phyloP scores from a whole-genome alignment of 106 monocot genomes.

The Dendrobium nobile region DNA sequence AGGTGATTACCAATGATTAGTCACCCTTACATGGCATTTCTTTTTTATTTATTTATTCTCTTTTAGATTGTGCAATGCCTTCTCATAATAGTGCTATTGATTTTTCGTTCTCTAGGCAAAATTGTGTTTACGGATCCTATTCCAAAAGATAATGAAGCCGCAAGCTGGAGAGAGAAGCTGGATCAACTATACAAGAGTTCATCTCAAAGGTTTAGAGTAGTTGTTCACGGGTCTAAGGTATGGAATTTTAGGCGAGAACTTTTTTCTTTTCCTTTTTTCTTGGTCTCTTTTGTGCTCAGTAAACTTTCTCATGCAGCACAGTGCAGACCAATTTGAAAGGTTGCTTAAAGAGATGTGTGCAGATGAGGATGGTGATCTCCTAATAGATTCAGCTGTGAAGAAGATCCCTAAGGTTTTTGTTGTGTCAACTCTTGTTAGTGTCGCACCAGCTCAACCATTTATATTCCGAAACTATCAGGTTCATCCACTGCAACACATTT shows the following conservation, averaged over 20 bases:
- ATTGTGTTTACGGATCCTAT: slow-evolving; percentile 88
- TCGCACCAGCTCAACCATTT: slow-evolving; percentile 93
- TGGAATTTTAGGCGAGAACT: neutral
- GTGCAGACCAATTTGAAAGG: slow-evolving; percentile 95
- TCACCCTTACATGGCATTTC: neutral
- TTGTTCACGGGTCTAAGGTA: slow-evolving; percentile 99
- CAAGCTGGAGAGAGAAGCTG: slow-evolving; percentile 90
- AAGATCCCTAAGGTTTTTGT: slow-evolving; percentile 88
- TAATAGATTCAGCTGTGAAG: slow-evolving; percentile 96
- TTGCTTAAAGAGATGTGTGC: slow-evolving; percentile 91
- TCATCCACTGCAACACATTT: slow-evolving; percentile 6
- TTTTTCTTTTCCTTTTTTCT: neutral
- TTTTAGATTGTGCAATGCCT: neutral
- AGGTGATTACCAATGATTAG: slow-evolving; percentile 28
- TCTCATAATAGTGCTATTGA: slow-evolving; percentile 12
- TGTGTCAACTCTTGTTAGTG: slow-evolving; percentile 91
- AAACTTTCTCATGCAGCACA: slow-evolving; percentile 74
- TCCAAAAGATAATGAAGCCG: slow-evolving; percentile 93
- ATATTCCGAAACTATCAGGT: slow-evolving; percentile 99
- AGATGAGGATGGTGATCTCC: slow-evolving; percentile 94
- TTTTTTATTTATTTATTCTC: slow-evolving; percentile 2
- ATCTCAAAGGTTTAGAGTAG: slow-evolving; percentile 95
- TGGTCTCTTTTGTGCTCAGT: neutral
- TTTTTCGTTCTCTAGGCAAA: slow-evolving; percentile 51
- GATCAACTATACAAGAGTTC: slow-evolving; percentile 99